Conservation (phyloP, 352 stramenopile species). For the Globisporangium cylindrosporum region DNA sequence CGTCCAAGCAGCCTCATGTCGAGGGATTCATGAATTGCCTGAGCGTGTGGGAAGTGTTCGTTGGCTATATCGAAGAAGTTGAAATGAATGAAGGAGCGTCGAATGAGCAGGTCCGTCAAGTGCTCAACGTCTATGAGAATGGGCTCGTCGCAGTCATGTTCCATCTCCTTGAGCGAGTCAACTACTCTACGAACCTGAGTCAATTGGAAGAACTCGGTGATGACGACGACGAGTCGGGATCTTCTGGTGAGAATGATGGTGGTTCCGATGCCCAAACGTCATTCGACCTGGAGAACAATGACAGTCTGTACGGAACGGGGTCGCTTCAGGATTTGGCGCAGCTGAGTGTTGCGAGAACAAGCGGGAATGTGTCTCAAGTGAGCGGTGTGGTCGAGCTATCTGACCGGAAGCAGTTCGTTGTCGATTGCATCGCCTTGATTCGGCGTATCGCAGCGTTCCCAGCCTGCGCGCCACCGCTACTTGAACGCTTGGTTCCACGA, state of each 20-base stretch:
- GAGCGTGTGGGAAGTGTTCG: constrained; percentile 80
- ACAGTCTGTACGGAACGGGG: constrained; percentile 40
- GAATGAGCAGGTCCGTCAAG: constrained; percentile 42
- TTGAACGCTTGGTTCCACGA: constrained; percentile 45
- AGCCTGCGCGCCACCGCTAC: constrained; percentile 44
- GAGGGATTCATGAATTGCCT: constrained; percentile 78
- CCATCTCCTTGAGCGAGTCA: constrained; percentile 68
- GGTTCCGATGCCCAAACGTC: constrained; percentile 31
- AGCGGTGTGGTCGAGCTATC: constrained; percentile 49
- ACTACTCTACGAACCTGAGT: constrained; percentile 57
- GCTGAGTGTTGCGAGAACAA: constrained; percentile 41
- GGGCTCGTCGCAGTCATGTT: constrained; percentile 74
- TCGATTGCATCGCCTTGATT: constrained; percentile 71
- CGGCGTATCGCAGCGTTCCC: constrained; percentile 64
- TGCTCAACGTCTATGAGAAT: constrained; percentile 66
- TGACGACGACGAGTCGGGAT: constrained; percentile 31
- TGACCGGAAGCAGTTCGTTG: constrained; percentile 67
- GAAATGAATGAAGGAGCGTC: constrained; percentile 64
- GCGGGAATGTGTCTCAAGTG: constrained; percentile 23
- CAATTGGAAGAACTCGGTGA: constrained; percentile 66
- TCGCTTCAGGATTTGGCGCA: constrained; percentile 76
- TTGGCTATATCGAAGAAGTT: constrained; percentile 76
- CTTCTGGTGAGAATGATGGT: constrained; percentile 20
- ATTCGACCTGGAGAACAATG: constrained; percentile 35
- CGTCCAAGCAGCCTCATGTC: constrained; percentile 66